These are phyloP conservation scores for Termitomyces sp. DNA, from an alignment of 768 basidiomycete species.

Conservation along the genomic window DNA sequence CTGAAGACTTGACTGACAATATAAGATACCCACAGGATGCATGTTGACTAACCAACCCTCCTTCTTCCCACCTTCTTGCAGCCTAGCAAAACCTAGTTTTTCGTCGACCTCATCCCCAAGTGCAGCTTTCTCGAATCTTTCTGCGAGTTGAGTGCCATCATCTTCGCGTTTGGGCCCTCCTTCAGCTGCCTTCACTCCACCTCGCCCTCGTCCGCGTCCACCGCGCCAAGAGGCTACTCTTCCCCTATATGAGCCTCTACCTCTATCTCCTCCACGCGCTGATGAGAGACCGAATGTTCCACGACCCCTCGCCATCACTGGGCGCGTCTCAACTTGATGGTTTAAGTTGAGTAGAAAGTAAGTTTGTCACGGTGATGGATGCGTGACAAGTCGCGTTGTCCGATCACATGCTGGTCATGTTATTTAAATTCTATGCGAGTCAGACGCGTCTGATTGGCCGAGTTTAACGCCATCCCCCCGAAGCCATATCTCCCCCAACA, in stretches of 20 bases:
- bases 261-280: conserved; percentile 41
- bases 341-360: neutral
- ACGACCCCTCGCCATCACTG: conserved; percentile 47
- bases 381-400: conserved; percentile 16
- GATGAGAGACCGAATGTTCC: conserved; percentile 57
- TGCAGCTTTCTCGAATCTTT: conserved; percentile 78
- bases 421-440: too few relatives aligned
- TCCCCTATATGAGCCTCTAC: conserved; percentile 43
- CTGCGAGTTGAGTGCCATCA: conserved; percentile 84
- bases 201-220: conserved; percentile 53
- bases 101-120: conserved; percentile 88
- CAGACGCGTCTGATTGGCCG: too few relatives aligned
- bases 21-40: conserved; percentile 72
- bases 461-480: too few relatives aligned
- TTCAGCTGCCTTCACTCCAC: conserved; percentile 40
- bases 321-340: conserved; percentile 10
- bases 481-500: too few relatives aligned
- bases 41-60: conserved; percentile 98
- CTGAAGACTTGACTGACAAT: neutral
- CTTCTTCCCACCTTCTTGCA: conserved; percentile 72
- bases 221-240: conserved; percentile 49
- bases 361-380: neutral
- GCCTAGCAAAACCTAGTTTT: conserved; percentile 81
- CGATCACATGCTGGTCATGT: neutral
- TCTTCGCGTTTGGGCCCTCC: conserved; percentile 72